phyloP scores from a whole-genome alignment of 164 flowering plant species.

The Paratinospora sagittata region DNA sequence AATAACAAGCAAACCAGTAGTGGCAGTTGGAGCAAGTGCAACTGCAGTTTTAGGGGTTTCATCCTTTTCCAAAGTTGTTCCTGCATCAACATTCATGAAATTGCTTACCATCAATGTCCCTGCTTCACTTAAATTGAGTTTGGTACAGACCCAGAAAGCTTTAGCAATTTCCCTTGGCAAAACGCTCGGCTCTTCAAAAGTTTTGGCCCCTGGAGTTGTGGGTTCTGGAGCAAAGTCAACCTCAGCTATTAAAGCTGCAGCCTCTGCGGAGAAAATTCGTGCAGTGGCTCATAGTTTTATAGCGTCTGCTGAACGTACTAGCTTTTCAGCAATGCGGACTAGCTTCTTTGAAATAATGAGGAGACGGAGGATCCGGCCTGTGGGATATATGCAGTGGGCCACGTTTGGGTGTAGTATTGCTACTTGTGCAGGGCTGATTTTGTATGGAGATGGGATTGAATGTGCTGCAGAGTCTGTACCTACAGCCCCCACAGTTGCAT shows the following conservation, averaged over 20 bases:
- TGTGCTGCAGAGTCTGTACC: conserved; percentile 80
- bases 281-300: conserved; percentile 60
- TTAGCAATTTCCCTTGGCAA: conserved; percentile 45
- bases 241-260: conserved; percentile 51
- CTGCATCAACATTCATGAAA: conserved; percentile 61
- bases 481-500: conserved; percentile 71
- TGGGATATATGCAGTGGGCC: conserved; percentile 62
- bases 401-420: conserved; percentile 83
- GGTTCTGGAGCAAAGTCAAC: conserved; percentile 50
- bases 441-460: conserved; percentile 87
- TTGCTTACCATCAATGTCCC: conserved; percentile 55
- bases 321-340: conserved; percentile 78
- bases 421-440: conserved; percentile 65
- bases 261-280: conserved; percentile 73
- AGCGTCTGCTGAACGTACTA: conserved; percentile 77
- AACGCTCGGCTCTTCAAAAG: conserved; percentile 48
- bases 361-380: conserved; percentile 40
- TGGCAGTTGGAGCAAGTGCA: conserved; percentile 95
- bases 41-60: conserved; percentile 77
- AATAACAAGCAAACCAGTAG: conserved; percentile 53
- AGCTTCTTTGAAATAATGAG: conserved; percentile 95
- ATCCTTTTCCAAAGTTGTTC: conserved; percentile 65
- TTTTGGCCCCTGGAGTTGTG: conserved; percentile 48
- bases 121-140: conserved; percentile 50
- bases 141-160: conserved; percentile 58